Base-by-base conservation (phyloP, 441 rosid genomes). In the Euphorbia celastroides region DNA sequence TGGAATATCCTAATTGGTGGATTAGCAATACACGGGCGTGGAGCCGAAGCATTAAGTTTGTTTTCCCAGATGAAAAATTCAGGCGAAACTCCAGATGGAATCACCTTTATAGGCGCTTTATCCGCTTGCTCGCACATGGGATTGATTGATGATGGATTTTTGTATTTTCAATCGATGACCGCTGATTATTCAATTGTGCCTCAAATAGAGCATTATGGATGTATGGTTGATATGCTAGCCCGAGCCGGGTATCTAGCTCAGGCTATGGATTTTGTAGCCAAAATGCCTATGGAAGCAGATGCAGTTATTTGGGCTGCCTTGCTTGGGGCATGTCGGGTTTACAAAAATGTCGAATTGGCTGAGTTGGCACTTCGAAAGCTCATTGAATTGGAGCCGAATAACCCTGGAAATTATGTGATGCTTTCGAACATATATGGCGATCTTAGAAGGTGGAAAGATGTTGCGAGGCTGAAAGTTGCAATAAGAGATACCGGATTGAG, bases 191-290 rank as follows among this genome's bases (percentile, higher is more conserved):
- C 81, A 23, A 66, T 84, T 28, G 64, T 57, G 52, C 91, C 91
- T 71, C 81, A 83, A 25, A 84, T 88, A 22, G 91, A 86, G 75
- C 91, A 88, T 50, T 86, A 84, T 20, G 91, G 91, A 20, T 88
- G 91, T 62, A 69, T 88, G 66, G 86, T 81, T 71, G 89, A 85
- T 77, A 72, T 84, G 62, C 82, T 88, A 41, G 78, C 84, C 0
- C 75, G 88, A 22, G 86, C 91, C 63, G 86, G 89, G 57, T 78
- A 75, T 58, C 68, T 88, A 65, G 66, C 64, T 48, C 80, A 80
- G 73, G 91, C 93, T 65, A 70, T 84, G 63, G 84, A 86, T 68
- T 86, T 84, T 75, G 72, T 88, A 16, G 70, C 59, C 34, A 77
- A 72, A 72, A 86, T 84, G 91, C 85, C 87, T 0, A 76, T 67